A percentile compares a stretch with the other conserved stretches of the same genome.
Conservation (phyloP, 1,284 basidiomycete species). For the Agroathelia rolfsii region DNA sequence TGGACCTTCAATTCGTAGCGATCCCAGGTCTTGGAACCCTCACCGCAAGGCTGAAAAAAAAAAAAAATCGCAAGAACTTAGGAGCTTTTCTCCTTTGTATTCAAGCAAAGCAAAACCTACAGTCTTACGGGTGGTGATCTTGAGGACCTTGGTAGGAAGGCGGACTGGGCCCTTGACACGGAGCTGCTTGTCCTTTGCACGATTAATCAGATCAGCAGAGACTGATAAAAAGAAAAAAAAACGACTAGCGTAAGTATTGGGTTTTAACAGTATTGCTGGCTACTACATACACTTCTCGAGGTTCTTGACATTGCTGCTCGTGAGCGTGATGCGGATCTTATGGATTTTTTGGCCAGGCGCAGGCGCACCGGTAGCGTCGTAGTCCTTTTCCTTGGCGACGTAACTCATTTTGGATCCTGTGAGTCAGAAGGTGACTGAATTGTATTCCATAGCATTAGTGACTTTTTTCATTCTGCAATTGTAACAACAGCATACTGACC, state of each 20-base stretch:
- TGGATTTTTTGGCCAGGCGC: conserved; percentile 88
- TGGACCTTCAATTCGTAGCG: conserved; percentile 99
- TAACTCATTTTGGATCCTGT: conserved; percentile 79
- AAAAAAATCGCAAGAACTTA: conserved; percentile 5
- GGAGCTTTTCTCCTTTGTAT: not conserved
- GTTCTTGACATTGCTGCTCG: conserved; percentile 96
- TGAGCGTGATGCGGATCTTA: conserved; percentile 99
- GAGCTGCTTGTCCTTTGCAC: conserved; percentile 99
- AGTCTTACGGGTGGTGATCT: conserved; percentile 98
- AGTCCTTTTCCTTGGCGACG: conserved; percentile 99
- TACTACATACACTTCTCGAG: conserved; percentile 85
- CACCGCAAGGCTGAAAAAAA: conserved; percentile 83
- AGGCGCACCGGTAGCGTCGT: conserved; percentile 84
- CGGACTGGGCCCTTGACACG: conserved; percentile 99
- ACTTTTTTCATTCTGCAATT: too few species aligned
- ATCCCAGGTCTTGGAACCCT: conserved; percentile 99
- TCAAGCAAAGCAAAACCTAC: conserved; percentile 44
- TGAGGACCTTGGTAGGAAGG: conserved; percentile 96
- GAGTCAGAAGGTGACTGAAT: conserved; percentile 75
- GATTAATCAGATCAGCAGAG: conserved; percentile 93
- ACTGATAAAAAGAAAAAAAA: conserved; percentile 38
- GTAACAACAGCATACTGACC: too few species aligned
- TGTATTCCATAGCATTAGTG: too few species aligned
- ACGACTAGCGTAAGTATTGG: not conserved
- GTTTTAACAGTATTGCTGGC: too few species aligned